Conservation (phyloP, 2,329 filamentous ascomycete species). For the Gyromitra esculenta region DNA sequence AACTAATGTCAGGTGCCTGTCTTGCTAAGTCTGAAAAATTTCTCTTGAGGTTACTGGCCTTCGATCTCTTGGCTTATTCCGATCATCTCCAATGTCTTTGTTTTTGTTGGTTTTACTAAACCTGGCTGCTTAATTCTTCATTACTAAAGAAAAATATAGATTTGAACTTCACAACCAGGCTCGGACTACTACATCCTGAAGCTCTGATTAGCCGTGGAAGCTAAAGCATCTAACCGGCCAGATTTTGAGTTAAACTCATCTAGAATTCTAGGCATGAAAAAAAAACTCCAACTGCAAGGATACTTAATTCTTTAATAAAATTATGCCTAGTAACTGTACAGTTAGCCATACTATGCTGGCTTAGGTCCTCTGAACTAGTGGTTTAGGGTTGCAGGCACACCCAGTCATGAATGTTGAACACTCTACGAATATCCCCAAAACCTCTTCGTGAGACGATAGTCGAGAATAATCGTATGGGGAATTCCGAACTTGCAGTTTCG, state of each 20-base stretch:
- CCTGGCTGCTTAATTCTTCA: too few species aligned
- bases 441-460: background rate
- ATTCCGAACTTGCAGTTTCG: background rate
- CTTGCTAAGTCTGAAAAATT: background rate
- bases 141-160: background rate
- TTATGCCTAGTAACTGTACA: background rate
- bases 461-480: background rate
- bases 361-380: background rate
- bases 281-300: background rate
- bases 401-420: too few species aligned
- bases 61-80: background rate
- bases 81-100: background rate
- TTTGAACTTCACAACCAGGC: background rate
- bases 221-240: background rate
- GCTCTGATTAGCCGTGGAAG: background rate
- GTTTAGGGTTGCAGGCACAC: background rate
- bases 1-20: background rate
- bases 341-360: background rate
- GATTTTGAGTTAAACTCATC: background rate
- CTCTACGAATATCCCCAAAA: too few species aligned
- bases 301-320: background rate
- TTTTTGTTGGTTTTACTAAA: background rate
- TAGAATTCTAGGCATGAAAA: background rate
- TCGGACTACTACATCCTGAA: slow-evolving; percentile 7
- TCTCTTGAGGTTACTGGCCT: background rate